A percentile compares a stretch with the other conserved stretches of the same genome.
These are phyloP conservation scores for Aristolochia contorta DNA, from an alignment of 164 flowering plant genomes.

Conservation along the genomic window DNA sequence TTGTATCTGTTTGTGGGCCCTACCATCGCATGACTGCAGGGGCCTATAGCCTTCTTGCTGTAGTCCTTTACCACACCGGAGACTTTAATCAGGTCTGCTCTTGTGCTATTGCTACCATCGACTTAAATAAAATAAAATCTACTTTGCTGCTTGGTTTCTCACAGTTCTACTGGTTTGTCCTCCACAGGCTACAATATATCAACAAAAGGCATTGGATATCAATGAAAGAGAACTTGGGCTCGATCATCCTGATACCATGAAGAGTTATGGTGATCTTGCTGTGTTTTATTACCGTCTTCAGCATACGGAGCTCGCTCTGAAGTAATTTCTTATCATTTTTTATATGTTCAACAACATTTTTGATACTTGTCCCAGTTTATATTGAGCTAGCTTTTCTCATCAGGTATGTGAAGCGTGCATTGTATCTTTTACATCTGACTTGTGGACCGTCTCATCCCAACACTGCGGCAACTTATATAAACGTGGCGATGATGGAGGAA, in stretches of 20 bases:
- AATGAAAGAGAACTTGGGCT: slow-evolving; percentile 98
- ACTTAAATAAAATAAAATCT: neutral
- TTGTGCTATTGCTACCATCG: neutral
- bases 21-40: slow-evolving; percentile 99
- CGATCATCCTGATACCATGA: slow-evolving; percentile 99
- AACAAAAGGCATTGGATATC: slow-evolving; percentile 96
- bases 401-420: slow-evolving; percentile 95
- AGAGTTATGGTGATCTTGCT: slow-evolving; percentile 98
- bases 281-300: slow-evolving; percentile 98
- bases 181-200: slow-evolving; percentile 90
- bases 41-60: slow-evolving; percentile 98
- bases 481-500: slow-evolving; percentile 99
- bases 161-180: neutral
- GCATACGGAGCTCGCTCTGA: slow-evolving; percentile 95
- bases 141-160: neutral
- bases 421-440: slow-evolving; percentile 89
- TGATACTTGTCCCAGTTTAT: neutral
- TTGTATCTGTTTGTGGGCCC: slow-evolving; percentile 97
- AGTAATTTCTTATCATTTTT: slow-evolving; percentile 38
- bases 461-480: slow-evolving; percentile 98
- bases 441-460: slow-evolving; percentile 99
- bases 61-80: slow-evolving; percentile 95
- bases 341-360: neutral
- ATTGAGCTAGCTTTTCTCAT: slow-evolving; percentile 8
- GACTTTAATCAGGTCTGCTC: slow-evolving; percentile 89